Base-by-base conservation (phyloP, 2,329 filamentous ascomycete species). In the Diaporthe helianthi region DNA sequence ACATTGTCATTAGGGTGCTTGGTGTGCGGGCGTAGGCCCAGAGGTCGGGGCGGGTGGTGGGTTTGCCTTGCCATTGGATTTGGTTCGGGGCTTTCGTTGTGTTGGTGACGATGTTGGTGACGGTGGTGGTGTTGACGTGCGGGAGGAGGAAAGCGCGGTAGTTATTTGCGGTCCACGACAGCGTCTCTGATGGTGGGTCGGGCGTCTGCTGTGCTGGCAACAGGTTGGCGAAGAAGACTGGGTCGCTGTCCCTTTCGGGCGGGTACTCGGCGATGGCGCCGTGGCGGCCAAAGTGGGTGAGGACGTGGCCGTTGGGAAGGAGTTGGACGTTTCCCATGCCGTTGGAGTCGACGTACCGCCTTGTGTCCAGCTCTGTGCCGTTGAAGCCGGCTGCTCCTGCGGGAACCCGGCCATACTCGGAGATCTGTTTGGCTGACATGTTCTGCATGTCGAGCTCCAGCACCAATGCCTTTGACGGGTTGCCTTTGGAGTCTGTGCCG, bases 251-350 rank as follows among this genome's bases (percentile, higher is more conserved):
- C 73, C 65, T 61, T 26, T 38, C 54, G 17, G 68, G 53, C 2
- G 73, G 67, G 73, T 79, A 86, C 73, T 88, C 85, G 15, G 81
- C 84, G 68, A 81, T 82, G 0, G 83, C 81, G 1, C 84, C 82
- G 15, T 79, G 80, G n/a, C 83, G 82, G 13, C 86, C 84, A 79
- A 81, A 87, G 33, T 82, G 83, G 10, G 86, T 77, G 17, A 87
- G 76, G 2, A 80, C 78, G 72, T 86, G 84, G 10, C 80, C 80
- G 58, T 79, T 81, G 1, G 77, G 74, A 1, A 84, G 76, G 2
- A 68, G 69, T 69, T 76, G 77, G 1, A 72, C 73, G 31, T 74
- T 77, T 6, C 76, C 77, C 68, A 74, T 73, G 13, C 71, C 71
- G 13, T 24, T 46, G 8, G 71, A 68, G 15, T 63, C 67, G 29